Base-by-base conservation (phyloP, 192 early-diverging fungal genomes). In the Rhizophagus prolifer region DNA sequence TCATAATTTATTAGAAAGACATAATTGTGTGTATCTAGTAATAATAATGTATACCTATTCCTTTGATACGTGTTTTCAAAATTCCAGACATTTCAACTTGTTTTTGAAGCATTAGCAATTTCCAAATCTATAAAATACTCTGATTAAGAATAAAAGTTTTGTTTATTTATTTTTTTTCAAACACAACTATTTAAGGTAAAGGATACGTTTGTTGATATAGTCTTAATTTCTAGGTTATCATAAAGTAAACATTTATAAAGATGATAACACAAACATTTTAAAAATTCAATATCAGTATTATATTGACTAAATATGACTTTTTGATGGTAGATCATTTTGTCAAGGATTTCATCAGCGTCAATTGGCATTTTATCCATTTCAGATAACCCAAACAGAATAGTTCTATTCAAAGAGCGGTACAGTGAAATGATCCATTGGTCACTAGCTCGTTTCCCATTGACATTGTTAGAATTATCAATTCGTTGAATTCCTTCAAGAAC, bases 221-320 rank as follows among this genome's bases (percentile, higher is more conserved):
- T 70, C 59, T 81, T 82, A 0, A 89, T 81, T 47, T 74, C 80
- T 26, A 82, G 72, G 44, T 84, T 79, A 1, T 82, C 77, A 19
- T 80, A 79, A 8, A 84, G 67, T 47, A 91, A 74, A 67, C 86
- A 83, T 34, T 80, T 79, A 68, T 88, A 92, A 31, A 93, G 68
- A 79, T 92, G 87, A 71, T 90, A 83, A 46, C 88, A 84, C 36
- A 93, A 75, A 63, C 87, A 85, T 71, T 83, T 85, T 71, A 90
- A 81, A 64, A 90, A 93, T 47, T 93, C 91, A n/a, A 81, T 80
- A 78, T 92, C 91, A 0, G 71, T 85, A 34, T 90, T 87, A 28
- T 78, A 78, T 13, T 64, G 46, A 76, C 82, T 85, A 0, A 92
- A 62, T 21, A 92, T 79, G 54, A 92, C 82, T 80, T 87, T 90